phyloP scores from a whole-genome alignment of 176 grass and related monocot genomes.

The Oryza rufipogon region DNA sequence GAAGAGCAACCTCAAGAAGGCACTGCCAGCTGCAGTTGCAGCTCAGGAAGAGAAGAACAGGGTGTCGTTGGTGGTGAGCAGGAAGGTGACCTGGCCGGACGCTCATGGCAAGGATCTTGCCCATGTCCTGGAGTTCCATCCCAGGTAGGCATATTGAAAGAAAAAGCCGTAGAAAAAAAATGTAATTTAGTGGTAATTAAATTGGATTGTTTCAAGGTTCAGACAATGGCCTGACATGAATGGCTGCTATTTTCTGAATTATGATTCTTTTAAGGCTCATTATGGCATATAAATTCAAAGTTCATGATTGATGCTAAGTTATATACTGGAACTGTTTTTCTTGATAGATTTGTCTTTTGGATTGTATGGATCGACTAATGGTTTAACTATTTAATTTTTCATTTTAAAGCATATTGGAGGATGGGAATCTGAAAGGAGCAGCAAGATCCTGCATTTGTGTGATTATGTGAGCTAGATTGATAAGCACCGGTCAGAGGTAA shows the following conservation, averaged over 20 bases:
- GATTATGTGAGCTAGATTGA: conserved; percentile 44
- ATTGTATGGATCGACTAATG: neutral
- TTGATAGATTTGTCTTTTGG: neutral
- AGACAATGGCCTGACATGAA: neutral
- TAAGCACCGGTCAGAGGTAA: too few relatives aligned
- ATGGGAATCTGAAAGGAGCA: conserved; percentile 29
- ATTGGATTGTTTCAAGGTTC: neutral
- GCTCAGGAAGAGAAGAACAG: neutral
- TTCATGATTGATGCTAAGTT: neutral
- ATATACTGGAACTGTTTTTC: neutral
- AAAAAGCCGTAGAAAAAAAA: neutral
- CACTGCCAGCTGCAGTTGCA: neutral
- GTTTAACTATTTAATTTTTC: neutral
- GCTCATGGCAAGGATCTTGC: conserved; percentile 52
- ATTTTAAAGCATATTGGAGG: conserved; percentile 33
- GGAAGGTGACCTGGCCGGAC: conserved; percentile 56
- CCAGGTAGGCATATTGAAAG: conserved; percentile 22
- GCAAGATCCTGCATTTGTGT: conserved; percentile 39
- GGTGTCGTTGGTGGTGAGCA: conserved; percentile 22
- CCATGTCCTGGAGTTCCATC: conserved; percentile 43
- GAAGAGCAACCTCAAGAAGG: conserved; percentile 25
- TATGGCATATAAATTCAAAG: neutral
- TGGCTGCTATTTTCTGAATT: neutral
- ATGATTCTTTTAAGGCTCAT: neutral
- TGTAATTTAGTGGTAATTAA: neutral